phyloP scores from a whole-genome alignment of 768 basidiomycete species.

The Nevesoporus exiguus region DNA sequence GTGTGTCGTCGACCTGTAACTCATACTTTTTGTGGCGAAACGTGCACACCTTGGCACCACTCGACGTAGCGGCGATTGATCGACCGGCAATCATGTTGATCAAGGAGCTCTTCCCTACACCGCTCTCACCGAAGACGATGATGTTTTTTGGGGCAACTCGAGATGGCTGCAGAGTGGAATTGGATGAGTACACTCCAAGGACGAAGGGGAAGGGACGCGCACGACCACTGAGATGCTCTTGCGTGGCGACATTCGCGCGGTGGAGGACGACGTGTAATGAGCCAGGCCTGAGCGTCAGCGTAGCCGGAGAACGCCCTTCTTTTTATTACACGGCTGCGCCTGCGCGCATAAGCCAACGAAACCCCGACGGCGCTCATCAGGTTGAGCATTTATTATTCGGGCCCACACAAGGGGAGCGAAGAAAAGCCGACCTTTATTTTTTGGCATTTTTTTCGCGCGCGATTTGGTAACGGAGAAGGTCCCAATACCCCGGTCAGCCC shows the following conservation, averaged over 20 bases:
- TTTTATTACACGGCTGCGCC: constrained; percentile 18
- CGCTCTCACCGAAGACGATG: constrained; percentile 28
- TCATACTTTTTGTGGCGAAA: constrained; percentile 29
- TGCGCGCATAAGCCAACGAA: constrained; percentile 12
- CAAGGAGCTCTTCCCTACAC: constrained; percentile 41
- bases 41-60: constrained; percentile 34
- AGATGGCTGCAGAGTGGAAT: constrained; percentile 5
- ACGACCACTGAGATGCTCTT: constrained; percentile 13
- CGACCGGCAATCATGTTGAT: constrained; percentile 40
- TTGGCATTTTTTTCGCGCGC: background rate
- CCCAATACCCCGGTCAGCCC: constrained; percentile 13
- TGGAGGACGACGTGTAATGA: constrained; percentile 9
- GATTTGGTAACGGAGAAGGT: constrained; percentile 7
- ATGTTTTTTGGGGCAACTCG: constrained; percentile 21
- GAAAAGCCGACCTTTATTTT: background rate
- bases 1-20: constrained; percentile 22
- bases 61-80: constrained; percentile 37
- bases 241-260: constrained; percentile 25
- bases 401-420: background rate
- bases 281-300: constrained; percentile 8
- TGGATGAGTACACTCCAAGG: constrained; percentile 7
- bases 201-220: constrained; percentile 8
- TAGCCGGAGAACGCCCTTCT: constrained; percentile 6
- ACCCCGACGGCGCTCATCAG: constrained; percentile 20
- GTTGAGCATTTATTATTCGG: constrained; percentile 11